phyloP scores from a whole-genome alignment of 1,284 basidiomycete genomes.

The Naganishia sp. region DNA sequence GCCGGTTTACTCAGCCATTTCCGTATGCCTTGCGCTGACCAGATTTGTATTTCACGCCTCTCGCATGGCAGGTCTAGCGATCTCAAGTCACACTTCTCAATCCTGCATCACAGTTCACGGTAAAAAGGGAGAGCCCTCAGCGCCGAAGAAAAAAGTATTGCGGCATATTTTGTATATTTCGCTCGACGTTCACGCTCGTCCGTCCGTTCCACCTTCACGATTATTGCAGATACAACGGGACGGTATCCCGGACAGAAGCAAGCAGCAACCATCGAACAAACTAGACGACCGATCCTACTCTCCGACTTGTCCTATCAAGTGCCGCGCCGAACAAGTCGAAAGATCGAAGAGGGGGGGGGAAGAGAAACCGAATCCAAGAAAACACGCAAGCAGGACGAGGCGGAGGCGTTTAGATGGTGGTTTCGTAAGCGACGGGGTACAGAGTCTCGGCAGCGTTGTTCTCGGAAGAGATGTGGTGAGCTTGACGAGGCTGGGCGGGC shows the following conservation, averaged over 20 bases:
- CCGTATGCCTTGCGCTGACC: too few species aligned
- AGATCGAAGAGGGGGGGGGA: slow-evolving; percentile 1
- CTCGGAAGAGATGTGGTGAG: slow-evolving; percentile 70
- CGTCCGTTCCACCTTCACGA: slow-evolving; percentile 21
- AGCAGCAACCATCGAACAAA: slow-evolving; percentile 8
- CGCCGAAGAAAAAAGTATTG: neutral
- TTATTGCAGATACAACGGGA: slow-evolving; percentile 25
- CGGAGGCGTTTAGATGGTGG: slow-evolving; percentile 49
- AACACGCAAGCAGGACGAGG: neutral
- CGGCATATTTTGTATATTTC: slow-evolving; percentile 29
- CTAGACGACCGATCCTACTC: slow-evolving; percentile 26
- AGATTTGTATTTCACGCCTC: too few species aligned
- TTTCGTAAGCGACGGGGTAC: slow-evolving; percentile 73
- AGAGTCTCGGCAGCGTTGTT: slow-evolving; percentile 92
- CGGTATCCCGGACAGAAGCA: slow-evolving; percentile 3
- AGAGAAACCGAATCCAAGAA: slow-evolving; percentile 8
- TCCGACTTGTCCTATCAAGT: slow-evolving; percentile 21
- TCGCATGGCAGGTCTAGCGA: too few species aligned
- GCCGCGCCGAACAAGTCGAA: slow-evolving; percentile 27
- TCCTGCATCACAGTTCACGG: too few species aligned
- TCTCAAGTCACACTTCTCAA: too few species aligned
- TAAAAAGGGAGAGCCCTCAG: too few species aligned
- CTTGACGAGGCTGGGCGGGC: slow-evolving; percentile 79
- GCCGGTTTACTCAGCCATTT: too few species aligned
- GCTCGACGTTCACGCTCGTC: slow-evolving; percentile 7